Base-by-base conservation (phyloP, 2,329 filamentous ascomycete species). In the Herpomyces periplanetae region DNA sequence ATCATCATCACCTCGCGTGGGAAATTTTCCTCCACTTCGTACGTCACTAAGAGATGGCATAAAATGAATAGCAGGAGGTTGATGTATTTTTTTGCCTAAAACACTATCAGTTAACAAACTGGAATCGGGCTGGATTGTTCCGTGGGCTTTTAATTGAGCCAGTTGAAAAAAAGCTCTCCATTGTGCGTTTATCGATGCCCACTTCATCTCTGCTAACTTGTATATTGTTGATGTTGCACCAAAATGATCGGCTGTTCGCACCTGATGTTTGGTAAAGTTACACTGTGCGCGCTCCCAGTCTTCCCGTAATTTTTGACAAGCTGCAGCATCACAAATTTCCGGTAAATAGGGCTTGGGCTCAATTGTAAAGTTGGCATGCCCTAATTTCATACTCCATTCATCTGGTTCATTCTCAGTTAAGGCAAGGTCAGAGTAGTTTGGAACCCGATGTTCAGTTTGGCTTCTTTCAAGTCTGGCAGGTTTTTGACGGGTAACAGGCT, bases 351-450 rank as follows among this genome's bases (percentile, higher is more conserved):
- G 75, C 33, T 60, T 53, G 0, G 73, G 73, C 10, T 53, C 43
- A 28, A 91, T 84, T 29, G 54, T 73, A 35, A 84, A 88, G 41
- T 91, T 87, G 26, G 73, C 73, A 34, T 91, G 73, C 11, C 75
- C 75, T 7, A 91, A 52, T 22, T 56, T 57, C 31, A 62, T 54
- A 1, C 66, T 62, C 75, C 75, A 88, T 27, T 61, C 56, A 33
- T 85, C 69, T 19, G 58, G 47, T 4, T 57, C 53, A 21, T 63
- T 54, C 13, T 35, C 33, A n/a, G 55, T 42, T 3, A 52, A 48
- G 3, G 58, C 52, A 8, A 63, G 51, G 11, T 56, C 51, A 3
- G 41, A 34, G 15, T 43, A 39, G 3, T 51, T 45, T 13, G 49
- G 42, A 23, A 30, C 22, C 21, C 31, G 19, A 36, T 50, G 27